Evolutionary conservation across 192 early-diverging fungal species (phyloP).

Genomic region (Chytriomyces sp.): DNA sequence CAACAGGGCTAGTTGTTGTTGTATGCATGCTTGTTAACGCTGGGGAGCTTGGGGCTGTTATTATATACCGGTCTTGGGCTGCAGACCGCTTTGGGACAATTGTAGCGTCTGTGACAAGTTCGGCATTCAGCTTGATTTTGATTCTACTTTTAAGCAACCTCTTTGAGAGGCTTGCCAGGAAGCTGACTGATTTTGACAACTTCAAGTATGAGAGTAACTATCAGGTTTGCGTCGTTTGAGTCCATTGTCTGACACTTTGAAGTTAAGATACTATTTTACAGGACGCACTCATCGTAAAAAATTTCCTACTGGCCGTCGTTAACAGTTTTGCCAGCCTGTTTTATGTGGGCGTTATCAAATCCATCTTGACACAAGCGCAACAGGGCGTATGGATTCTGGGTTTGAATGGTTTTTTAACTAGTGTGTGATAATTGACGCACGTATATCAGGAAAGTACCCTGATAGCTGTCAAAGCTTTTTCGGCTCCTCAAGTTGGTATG

Average conservation of each 20-base stretch:
- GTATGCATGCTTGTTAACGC: conserved; percentile 24
- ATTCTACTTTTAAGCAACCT: conserved; percentile 51
- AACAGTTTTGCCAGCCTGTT: conserved; percentile 64
- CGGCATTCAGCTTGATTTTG: conserved; percentile 37
- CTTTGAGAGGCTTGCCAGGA: conserved; percentile 12
- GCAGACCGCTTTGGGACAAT: background rate
- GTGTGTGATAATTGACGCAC: too few species aligned
- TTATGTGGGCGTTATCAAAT: conserved; percentile 60
- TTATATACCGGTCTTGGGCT: conserved; percentile 13
- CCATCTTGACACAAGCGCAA: background rate
- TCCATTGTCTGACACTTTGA: background rate
- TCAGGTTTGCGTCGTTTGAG: background rate
- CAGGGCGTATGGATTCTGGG: background rate
- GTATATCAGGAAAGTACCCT: background rate
- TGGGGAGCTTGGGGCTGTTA: background rate
- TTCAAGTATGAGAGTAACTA: conserved; percentile 24
- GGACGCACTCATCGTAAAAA: conserved; percentile 56
- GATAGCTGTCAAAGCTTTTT: conserved; percentile 1
- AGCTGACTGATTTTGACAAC: conserved; percentile 35
- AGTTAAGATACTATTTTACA: background rate
- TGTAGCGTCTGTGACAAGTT: conserved; percentile 35
- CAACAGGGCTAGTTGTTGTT: conserved; percentile 43
- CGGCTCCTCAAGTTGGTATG: background rate
- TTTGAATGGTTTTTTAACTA: background rate
- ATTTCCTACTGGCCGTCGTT: conserved; percentile 62